Percentiles rank a stretch among this genome's conserved stretches.
Evolutionary conservation across 129 eudicot genomes (phyloP).

Genomic region (Silybum marianum): DNA sequence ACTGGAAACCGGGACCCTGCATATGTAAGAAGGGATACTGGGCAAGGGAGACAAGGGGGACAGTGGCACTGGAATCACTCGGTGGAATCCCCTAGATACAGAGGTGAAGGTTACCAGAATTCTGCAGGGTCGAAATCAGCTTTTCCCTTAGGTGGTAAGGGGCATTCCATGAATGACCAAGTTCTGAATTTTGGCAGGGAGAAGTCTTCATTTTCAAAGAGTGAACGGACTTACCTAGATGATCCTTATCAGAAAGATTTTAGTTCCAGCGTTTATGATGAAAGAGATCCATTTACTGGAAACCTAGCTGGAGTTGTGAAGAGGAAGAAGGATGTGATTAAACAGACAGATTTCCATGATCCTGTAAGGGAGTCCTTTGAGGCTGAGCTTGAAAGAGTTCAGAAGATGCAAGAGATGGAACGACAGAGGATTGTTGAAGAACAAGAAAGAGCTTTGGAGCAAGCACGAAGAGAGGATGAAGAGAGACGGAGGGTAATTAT

Average conservation of each 20-base stretch:
- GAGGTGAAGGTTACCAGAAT: conserved; percentile 45
- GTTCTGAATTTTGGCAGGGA: conserved; percentile 45
- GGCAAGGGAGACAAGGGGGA: conserved; percentile 46
- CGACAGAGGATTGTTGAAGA: conserved; percentile 70
- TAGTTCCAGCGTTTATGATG: conserved; percentile 60
- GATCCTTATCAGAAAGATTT: conserved; percentile 55
- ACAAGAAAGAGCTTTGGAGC: conserved; percentile 87
- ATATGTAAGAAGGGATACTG: conserved; percentile 50
- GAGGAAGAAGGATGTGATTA: conserved; percentile 69
- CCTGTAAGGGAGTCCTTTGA: conserved; percentile 96
- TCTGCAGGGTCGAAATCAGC: conserved; percentile 39
- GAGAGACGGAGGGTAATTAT: conserved; percentile 68
- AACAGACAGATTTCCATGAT: conserved; percentile 68
- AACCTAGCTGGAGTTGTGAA: conserved; percentile 68
- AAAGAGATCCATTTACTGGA: conserved; percentile 69
- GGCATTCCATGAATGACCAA: conserved; percentile 43
- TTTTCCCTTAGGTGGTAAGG: conserved; percentile 46
- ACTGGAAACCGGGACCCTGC: conserved; percentile 43
- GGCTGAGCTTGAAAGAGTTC: conserved; percentile 97
- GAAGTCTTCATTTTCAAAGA: conserved; percentile 52
- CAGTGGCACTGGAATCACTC: conserved; percentile 54
- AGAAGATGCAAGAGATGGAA: conserved; percentile 97
- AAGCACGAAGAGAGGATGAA: conserved; percentile 85
- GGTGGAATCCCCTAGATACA: conserved; percentile 47
- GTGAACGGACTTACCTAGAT: conserved; percentile 53